Base-by-base conservation (phyloP, 495 filamentous ascomycete species). In the Talaromyces adpressus region DNA sequence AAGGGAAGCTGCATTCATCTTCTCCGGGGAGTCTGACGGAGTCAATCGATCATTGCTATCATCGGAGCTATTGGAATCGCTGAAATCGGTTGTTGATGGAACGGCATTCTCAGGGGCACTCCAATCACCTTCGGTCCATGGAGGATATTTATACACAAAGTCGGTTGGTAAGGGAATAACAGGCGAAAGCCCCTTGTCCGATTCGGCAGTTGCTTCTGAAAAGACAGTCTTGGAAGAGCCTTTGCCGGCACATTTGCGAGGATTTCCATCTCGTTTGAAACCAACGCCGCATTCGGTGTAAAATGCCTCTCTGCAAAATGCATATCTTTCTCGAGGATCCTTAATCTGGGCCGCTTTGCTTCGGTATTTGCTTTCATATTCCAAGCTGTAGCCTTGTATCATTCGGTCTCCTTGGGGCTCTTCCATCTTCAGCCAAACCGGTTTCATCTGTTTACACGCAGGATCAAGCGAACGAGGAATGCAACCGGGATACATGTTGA, bases 171-270 rank as follows among this genome's bases (percentile, higher is more conserved):
- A 73, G 4, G 90, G 90, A 52, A 93, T 85, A 4, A 83, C 71
- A 2, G 89, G 90, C 9, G 85, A 88, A 34, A 89, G 75, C 8
- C 87, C 86, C 53, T 84, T 83, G 41, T 87, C 81, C 68, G 92
- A 88, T 72, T 93, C 90, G 8, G 83, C 79, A 14, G 84, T 78
- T 70, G 89, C 85, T 67, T 92, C 89, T 75, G 82, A 88, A 85
- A 62, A 90, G 75, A 72, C 85, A 73, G 74, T 83, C 79, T 81
- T 87, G 63, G 61, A 78, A 67, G 63, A 75, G 59, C 77, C 77
- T 25, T 71, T 72, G 18, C 78, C 78, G 4, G 71, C 69, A 47
- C 77, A 71, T 57, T 77, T 79, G 27, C 77, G 76, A 51, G 75
- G 68, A 23, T 70, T 71, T 4, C 78, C 77, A 65, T 81, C 78